Base-by-base conservation (phyloP, 805 yeast genomes). In the Ascoidea rubescens region DNA sequence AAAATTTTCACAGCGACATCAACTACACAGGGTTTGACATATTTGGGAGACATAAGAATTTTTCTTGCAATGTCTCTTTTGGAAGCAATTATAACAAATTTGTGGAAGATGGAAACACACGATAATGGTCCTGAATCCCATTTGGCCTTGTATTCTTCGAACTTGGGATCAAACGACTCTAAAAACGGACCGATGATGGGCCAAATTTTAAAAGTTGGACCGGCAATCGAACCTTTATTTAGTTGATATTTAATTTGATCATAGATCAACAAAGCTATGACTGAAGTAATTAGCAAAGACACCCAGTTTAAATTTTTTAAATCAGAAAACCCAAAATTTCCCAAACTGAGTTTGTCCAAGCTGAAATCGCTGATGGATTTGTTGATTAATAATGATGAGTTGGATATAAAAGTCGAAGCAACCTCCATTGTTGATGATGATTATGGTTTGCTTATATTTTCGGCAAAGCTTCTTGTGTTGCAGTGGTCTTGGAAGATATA, bases 21-120 rank as follows among this genome's bases (percentile, higher is more conserved):
- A 57, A 93, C 99, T 55, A 93, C 96, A 71, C 99, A 93, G 5
- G 99, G 99, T 68, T 89, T 89, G 56, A 89, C 97, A 63, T 76
- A 93, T 49, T 79, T 75, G 45, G 96, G 95, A 17, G 95, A 80
- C 63, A 79, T 82, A 61, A 91, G 75, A 55, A 89, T 80, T 62
- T 90, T 90, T 66, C 97, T 80, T 33, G 96, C 85, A 55, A 90
- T 72, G 60, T 89, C 96, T 64, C 96, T 81, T 31, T 82, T 75
- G 10, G 93, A 82, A 5, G 96, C 96, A 67, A 91, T 87, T 50
- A 93, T 95, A 46, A 93, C 99, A 63, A 91, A 91, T 71, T 93
- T 93, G 74, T 93, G 99, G 77, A 93, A 93, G 56, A 93, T 93
- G 2, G 97, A 90, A 49, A 93, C 99, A 73, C 99, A 93, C 12